Evolutionary conservation across 768 basidiomycete genomes (phyloP), one percentile per base, ranked within the genome.

Genomic region (Trichaptum fuscoviolaceum): DNA sequence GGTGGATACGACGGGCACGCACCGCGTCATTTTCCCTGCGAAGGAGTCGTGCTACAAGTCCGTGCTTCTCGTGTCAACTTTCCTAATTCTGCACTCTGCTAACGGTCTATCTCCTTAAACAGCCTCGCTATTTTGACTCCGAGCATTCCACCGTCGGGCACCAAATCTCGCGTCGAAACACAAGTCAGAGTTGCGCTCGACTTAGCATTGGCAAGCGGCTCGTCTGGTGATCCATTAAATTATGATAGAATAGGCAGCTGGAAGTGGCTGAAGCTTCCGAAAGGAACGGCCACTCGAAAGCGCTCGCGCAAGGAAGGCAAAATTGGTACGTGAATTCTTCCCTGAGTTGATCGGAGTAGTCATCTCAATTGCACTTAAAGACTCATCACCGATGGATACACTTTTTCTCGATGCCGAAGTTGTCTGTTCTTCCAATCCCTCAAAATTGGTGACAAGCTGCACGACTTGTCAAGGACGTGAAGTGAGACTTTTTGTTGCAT

Each of bases 131-230:
- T 96, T 66, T 81, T 93, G 74, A 87, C 93, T 58, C 91, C 93
- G 24, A 93, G 87, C 72, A 87, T 96, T 64, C 93, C 95, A 6
- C 85, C 87, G 70, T 79, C 81, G 58, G 95, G 94, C 26, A 89
- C 94, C 17, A 96, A 96, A 77, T 94, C 92, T 61, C 86, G 95
- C 35, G 95, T 96, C n/a, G 95, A 96, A 76, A 96, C 95, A 2
- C 95, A 96, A 80, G 88, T 96, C 62, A 88, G 94, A 73, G 85
- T 96, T 57, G 86, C 89, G 2, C 81, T 96, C 52, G 91, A 94
- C 73, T 81, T 93, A 62, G 90, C 90, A 5, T 86, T 90, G 71
- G 81, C 87, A 25, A 87, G 83, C 71, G 75, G 80, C 6, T 85
- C 88, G 5, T 82, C 85, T 1, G 81, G 82, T 8, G 85, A 91